phyloP scores from a whole-genome alignment of 139 green algal genomes.

The Nannochloris sp. region DNA sequence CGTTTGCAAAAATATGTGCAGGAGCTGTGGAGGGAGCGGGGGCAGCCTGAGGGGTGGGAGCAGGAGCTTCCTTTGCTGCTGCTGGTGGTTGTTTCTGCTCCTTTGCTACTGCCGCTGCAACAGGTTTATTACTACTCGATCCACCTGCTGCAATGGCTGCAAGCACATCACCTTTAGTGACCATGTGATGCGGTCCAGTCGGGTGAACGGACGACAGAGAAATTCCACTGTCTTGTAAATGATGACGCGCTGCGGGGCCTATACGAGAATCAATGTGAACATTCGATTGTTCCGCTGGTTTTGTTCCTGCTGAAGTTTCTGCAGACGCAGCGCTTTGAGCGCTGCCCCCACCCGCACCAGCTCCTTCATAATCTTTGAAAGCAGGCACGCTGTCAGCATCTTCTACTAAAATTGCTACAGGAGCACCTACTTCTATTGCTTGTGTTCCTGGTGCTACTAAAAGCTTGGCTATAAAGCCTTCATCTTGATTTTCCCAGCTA shows the following conservation, averaged over 20 bases:
- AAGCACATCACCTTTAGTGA: conserved; percentile 88
- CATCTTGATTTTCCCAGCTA: conserved; percentile 64
- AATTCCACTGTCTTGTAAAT: conserved; percentile 46
- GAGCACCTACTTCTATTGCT: conserved; percentile 51
- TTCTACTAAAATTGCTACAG: conserved; percentile 82
- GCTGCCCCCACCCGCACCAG: too few relatives aligned
- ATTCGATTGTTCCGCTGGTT: neutral
- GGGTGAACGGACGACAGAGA: conserved; percentile 19
- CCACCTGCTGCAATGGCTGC: conserved; percentile 51
- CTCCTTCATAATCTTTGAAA: conserved; percentile 52
- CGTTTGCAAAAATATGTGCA: neutral
- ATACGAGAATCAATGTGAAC: conserved; percentile 31
- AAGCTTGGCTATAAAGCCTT: conserved; percentile 72
- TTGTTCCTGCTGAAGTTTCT: neutral
- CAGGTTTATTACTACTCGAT: too few relatives aligned
- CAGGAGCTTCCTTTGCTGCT: too few relatives aligned
- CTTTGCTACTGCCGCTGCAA: too few relatives aligned
- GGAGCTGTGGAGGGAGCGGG: neutral
- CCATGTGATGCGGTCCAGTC: conserved; percentile 66
- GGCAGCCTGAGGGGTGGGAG: too few relatives aligned
- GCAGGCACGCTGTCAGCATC: conserved; percentile 52
- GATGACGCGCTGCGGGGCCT: conserved; percentile 58
- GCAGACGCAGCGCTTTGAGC: neutral
- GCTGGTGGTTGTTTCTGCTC: too few relatives aligned
- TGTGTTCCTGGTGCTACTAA: conserved; percentile 60